A percentile compares a stretch with the other conserved stretches of the same genome.
Conservation (phyloP, 352 stramenopile species). For the Phytophthora pistaciae region DNA sequence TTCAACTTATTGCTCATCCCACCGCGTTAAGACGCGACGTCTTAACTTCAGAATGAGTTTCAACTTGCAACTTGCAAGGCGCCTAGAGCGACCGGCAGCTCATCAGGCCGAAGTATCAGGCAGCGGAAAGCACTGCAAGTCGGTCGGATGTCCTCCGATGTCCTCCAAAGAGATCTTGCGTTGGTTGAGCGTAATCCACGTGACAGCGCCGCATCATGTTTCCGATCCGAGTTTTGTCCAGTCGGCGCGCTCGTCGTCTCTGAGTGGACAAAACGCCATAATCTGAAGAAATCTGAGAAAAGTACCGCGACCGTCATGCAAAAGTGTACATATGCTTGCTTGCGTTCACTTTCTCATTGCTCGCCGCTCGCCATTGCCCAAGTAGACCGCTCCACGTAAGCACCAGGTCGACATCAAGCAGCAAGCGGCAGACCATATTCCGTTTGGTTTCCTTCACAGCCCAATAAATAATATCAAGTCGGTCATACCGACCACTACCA, state of each 20-base stretch:
- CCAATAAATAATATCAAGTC: neutral
- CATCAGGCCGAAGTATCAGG: no score
- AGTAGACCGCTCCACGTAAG: neutral
- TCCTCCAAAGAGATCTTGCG: neutral
- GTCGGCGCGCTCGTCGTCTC: neutral
- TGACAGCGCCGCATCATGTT: constrained; percentile 23
- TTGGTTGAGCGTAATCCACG: neutral
- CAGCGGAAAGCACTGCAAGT: neutral
- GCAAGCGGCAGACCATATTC: neutral
- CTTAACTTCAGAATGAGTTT: constrained; percentile 13
- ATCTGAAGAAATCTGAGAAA: constrained; percentile 29
- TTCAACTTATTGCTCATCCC: constrained; percentile 25
- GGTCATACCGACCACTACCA: neutral
- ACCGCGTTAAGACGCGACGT: constrained; percentile 3
- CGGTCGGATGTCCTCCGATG: neutral
- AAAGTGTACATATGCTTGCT: constrained; percentile 1
- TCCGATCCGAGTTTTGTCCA: constrained; percentile 20
- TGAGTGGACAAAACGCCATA: constrained; percentile 12
- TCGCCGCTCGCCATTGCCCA: constrained; percentile 21
- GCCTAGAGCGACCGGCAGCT: neutral
- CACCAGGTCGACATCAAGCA: neutral
- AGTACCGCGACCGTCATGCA: neutral
- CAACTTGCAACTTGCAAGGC: neutral
- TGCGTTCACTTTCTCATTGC: constrained; percentile 18
- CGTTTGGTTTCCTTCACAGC: neutral